Conservation (phyloP, 2,329 filamentous ascomycete species). For the Dendryphion nanum region DNA sequence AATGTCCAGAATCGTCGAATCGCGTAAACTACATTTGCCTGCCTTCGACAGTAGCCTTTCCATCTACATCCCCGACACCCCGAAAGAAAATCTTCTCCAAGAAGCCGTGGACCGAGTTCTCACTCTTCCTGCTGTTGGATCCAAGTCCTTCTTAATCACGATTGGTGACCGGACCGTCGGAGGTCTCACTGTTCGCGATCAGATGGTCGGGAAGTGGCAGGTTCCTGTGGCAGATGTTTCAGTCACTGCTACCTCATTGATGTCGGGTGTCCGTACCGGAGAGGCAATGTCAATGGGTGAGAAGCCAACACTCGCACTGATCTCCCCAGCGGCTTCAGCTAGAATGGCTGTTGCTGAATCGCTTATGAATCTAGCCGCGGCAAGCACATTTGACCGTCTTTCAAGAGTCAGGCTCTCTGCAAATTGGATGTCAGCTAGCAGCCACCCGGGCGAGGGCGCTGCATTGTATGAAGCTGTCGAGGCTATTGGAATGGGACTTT, state of each 20-base stretch:
- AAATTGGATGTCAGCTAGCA: conserved; percentile 99
- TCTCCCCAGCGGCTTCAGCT: conserved; percentile 85
- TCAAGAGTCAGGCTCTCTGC: conserved; percentile 83
- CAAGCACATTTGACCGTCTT: conserved; percentile 69
- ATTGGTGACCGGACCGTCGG: conserved; percentile 93
- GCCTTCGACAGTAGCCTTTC: conserved; percentile 74
- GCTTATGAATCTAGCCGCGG: conserved; percentile 88
- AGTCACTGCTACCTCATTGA: conserved; percentile 81
- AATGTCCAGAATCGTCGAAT: conserved; percentile 71
- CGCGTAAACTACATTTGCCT: conserved; percentile 65
- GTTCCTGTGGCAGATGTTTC: conserved; percentile 91
- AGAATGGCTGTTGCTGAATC: conserved; percentile 96
- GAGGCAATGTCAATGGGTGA: conserved; percentile 99
- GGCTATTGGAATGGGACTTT: conserved; percentile 89
- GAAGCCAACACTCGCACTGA: conserved; percentile 83
- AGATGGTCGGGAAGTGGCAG: conserved; percentile 97
- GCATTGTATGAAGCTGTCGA: conserved; percentile 91
- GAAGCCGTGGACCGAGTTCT: conserved; percentile 82
- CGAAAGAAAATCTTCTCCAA: conserved; percentile 53
- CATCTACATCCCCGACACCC: conserved; percentile 60
- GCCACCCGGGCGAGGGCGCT: conserved; percentile 87
- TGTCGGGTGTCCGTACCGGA: conserved; percentile 70
- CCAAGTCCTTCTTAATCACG: conserved; percentile 95
- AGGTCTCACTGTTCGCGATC: conserved; percentile 82
- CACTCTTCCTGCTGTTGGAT: conserved; percentile 84